A percentile compares a stretch with the other conserved stretches of the same genome.
Evolutionary conservation across 306 rosid genomes (phyloP).

Genomic region (Dalbergia cultrata): DNA sequence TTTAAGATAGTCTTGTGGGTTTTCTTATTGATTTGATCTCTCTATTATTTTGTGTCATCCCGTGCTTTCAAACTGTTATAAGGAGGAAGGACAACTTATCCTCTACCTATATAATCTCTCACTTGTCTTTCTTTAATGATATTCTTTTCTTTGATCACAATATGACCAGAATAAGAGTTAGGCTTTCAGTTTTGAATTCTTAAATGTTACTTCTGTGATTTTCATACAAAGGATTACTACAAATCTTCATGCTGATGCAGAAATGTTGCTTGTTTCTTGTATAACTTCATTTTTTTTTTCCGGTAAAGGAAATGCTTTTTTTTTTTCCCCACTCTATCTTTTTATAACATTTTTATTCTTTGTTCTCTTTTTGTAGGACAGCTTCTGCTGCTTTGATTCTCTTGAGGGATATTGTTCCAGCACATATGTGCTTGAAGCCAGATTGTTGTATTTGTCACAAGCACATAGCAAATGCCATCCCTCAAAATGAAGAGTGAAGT

Average conservation of each 20-base stretch:
- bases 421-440: constrained; percentile 64
- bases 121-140: background rate
- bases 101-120: background rate
- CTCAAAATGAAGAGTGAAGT: constrained; percentile 91
- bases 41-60: background rate
- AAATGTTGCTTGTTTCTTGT: constrained; percentile 10
- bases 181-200: constrained; percentile 11
- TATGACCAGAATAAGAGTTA: background rate
- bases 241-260: constrained; percentile 10
- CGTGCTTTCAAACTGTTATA: background rate
- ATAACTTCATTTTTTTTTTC: background rate
- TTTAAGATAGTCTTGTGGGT: background rate
- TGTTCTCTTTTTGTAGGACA: constrained; percentile 43
- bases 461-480: constrained; percentile 94
- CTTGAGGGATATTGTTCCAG: constrained; percentile 57
- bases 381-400: constrained; percentile 54
- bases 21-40: background rate
- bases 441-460: constrained; percentile 54
- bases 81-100: constrained; percentile 1
- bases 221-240: background rate
- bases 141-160: background rate
- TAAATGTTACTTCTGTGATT: background rate
- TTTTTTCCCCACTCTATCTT: background rate
- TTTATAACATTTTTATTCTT: constrained; percentile 19
- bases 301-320: background rate